Conservation (phyloP, 345 rosid species). For the Euphorbia pulcherrima region DNA sequence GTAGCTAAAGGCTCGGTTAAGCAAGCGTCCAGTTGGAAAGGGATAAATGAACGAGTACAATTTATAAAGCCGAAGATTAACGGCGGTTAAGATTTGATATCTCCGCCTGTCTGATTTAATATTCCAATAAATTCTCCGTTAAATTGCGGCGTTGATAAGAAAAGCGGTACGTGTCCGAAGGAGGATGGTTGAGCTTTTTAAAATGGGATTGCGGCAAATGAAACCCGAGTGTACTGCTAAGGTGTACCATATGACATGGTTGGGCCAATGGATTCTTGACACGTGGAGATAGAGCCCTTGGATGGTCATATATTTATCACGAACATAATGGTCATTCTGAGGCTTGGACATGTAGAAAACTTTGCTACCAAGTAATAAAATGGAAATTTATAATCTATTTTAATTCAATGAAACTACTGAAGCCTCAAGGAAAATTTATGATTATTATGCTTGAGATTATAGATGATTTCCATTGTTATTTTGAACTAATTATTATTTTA, state of each 20-base stretch:
- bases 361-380: too few species aligned
- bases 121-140: neutral
- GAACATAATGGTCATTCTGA: too few species aligned
- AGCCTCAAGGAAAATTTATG: too few species aligned
- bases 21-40: constrained; percentile 1
- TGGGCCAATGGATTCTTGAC: neutral
- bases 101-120: neutral
- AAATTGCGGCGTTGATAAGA: constrained; percentile 5
- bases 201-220: neutral
- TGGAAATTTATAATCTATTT: too few species aligned
- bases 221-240: neutral
- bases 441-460: too few species aligned
- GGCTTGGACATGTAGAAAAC: too few species aligned
- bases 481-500: too few species aligned
- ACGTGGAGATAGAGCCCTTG: constrained; percentile 19
- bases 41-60: constrained; percentile 2
- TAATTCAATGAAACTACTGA: too few species aligned
- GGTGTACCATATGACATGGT: neutral
- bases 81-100: constrained; percentile 14
- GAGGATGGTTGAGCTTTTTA: neutral
- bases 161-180: constrained; percentile 2
- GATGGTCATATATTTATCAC: too few species aligned
- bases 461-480: too few species aligned
- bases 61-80: constrained; percentile 8
- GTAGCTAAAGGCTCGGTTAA: constrained; percentile 4